Percentiles rank a stretch among this genome's conserved stretches.
phyloP scores from a whole-genome alignment of 148 eudicot genomes.

The Arctostaphylos glauca region DNA sequence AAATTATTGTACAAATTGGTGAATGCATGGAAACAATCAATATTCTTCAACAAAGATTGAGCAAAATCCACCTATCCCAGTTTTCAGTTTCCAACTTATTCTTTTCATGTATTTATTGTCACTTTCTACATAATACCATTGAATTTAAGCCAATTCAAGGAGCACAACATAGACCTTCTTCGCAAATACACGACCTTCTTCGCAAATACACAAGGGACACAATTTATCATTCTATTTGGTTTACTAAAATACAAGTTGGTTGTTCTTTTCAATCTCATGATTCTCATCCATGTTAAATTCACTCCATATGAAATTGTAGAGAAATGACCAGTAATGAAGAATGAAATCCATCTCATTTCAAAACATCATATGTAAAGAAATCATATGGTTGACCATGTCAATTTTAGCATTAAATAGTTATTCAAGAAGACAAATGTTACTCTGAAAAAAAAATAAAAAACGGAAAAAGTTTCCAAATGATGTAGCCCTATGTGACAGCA shows the following conservation, averaged over 20 bases:
- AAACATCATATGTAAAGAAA: neutral
- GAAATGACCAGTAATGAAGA: neutral
- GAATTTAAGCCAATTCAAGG: neutral
- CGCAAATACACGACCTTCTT: too few relatives aligned
- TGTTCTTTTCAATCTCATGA: neutral
- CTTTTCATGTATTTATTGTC: neutral
- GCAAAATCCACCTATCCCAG: neutral
- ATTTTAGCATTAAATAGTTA: neutral
- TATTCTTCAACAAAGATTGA: neutral
- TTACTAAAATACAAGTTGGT: neutral
- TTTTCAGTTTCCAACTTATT: neutral
- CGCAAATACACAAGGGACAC: neutral
- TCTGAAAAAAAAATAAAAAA: neutral
- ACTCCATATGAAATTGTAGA: neutral
- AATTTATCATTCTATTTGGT: neutral
- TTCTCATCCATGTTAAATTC: neutral
- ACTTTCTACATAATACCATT: neutral
- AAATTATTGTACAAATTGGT: conserved; percentile 52
- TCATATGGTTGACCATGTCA: neutral
- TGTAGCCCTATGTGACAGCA: neutral
- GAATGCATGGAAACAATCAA: neutral
- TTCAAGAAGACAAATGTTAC: neutral
- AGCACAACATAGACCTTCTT: too few relatives aligned
- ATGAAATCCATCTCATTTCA: neutral
- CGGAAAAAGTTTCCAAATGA: neutral